Evolutionary conservation across 768 basidiomycete genomes (phyloP).

Genomic region (Pisolithus microcarpus): DNA sequence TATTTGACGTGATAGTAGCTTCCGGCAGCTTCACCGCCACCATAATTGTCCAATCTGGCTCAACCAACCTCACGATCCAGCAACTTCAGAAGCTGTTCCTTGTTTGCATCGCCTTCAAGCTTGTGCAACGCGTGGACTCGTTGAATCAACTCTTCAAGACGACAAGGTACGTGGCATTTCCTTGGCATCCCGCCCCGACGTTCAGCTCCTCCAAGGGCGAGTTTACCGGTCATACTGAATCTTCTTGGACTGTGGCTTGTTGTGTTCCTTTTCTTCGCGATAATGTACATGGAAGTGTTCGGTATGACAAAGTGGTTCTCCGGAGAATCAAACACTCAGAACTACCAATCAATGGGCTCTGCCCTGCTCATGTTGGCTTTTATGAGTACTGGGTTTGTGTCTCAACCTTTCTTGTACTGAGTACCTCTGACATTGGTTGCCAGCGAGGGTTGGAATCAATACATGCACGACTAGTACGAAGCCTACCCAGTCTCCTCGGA

Average conservation of each 20-base stretch:
- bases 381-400: constrained; percentile 82
- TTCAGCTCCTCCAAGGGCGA: constrained; percentile 46
- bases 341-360: constrained; percentile 74
- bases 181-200: neutral
- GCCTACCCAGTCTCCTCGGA: neutral
- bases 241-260: constrained; percentile 84
- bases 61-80: constrained; percentile 43
- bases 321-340: constrained; percentile 59
- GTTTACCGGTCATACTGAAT: constrained; percentile 78
- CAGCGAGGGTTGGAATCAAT: constrained; percentile 95
- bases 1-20: constrained; percentile 81
- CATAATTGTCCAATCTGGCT: constrained; percentile 53
- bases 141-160: constrained; percentile 97
- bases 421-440: constrained; percentile 4
- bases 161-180: constrained; percentile 58
- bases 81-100: constrained; percentile 88
- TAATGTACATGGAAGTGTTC: constrained; percentile 86
- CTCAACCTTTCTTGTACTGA: neutral
- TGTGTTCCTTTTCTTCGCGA: constrained; percentile 85
- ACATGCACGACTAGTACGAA: constrained; percentile 91
- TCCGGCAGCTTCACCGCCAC: constrained; percentile 81
- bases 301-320: constrained; percentile 81
- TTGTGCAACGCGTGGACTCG: constrained; percentile 80
- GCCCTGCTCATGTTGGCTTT: constrained; percentile 86
- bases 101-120: constrained; percentile 88